Evolutionary conservation across 2,329 filamentous ascomycete genomes (phyloP), one percentile per base, ranked within the genome.

Genomic region (Fusarium algeriense): DNA sequence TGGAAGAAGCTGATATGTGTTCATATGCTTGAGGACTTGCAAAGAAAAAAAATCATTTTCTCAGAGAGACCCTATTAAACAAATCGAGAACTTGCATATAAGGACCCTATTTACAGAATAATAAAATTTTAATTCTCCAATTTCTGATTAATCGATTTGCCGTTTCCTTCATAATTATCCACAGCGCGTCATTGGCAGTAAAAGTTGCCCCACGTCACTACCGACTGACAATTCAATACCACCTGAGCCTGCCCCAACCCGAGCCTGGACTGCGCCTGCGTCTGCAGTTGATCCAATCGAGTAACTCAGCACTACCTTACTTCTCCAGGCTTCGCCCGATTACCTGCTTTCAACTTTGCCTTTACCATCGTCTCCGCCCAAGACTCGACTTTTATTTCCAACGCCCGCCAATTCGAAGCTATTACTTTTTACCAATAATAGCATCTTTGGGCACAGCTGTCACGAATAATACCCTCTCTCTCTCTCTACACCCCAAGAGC

Each of bases 141-240:
- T 41, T 70, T 43, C 41, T 66, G 38, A 23, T 60, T 34, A 43
- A 50, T 45, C 53, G 26, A 37, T 46, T 37, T 37, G 30, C 41
- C 32, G 13, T 50, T 40, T 23, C 30, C 56, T n/a, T 14, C 32
- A 37, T 34, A 55, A 48, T 52, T 54, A 41, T 64, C 69, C 66
- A 71, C 62, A 40, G 44, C 52, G 62, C 55, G 70, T 73, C 70
- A 73, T 73, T 73, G 67, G 70, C 50, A 65, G 49, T 44, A 53
- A 41, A 35, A 68, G 49, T 57, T 73, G 70, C 71, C 67, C 71
- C 71, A 73, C 70, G 67, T 58, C 64, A 70, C 69, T 65, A 38
- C 57, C 55, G 35, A 59, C 41, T 55, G 61, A 34, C 46, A 46
- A 37, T 49, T 23, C 23, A 23, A 23, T 23, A 69, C 52, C 53